phyloP scores from a whole-genome alignment of 306 rosid genomes.

The apple (Malus domestica) region ASM211411v1 NC_041804.1:4179501-4180000 shows the following conservation, averaged over 20 bases:
- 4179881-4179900: conserved; percentile 21
- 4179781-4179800: conserved; percentile 50
- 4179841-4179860: conserved; percentile 11
- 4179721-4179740: conserved; percentile 45
- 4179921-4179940: conserved; percentile 16
- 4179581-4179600: not conserved
- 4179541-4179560: not conserved
- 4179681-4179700: conserved; percentile 53
- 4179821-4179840: conserved; percentile 24
- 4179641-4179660: conserved; percentile 15
- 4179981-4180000: conserved; percentile 52
- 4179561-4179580: not conserved
- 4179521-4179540: not conserved
- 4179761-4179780: conserved; percentile 24
- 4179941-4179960: conserved; percentile 37
- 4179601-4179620: not conserved
- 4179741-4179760: conserved; percentile 39
- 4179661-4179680: conserved; percentile 66
- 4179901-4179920: conserved; percentile 53
- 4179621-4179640: not conserved
- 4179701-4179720: conserved; percentile 74
- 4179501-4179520: not conserved
- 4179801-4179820: conserved; percentile 43
- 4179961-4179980: conserved; percentile 71
- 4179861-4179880: conserved; percentile 8